These are phyloP conservation scores for Phyllosticta capitalensis DNA, from an alignment of 2,329 filamentous ascomycete species.

Conservation along the genomic window DNA sequence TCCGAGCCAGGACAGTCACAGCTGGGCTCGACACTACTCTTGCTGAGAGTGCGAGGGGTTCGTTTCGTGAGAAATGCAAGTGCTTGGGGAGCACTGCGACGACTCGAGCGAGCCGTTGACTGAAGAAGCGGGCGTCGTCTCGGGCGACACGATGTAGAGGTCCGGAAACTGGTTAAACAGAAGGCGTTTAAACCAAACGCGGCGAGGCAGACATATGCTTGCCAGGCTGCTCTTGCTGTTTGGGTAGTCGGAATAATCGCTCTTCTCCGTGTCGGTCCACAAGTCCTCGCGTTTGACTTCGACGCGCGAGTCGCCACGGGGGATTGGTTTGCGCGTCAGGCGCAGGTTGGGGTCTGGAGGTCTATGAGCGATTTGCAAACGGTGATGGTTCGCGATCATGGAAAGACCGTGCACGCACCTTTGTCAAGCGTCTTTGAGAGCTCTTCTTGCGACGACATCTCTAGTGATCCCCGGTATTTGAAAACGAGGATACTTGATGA, in stretches of 20 bases:
- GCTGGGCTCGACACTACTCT: not conserved
- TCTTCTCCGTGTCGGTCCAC: conserved; percentile 29
- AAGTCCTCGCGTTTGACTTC: conserved; percentile 39
- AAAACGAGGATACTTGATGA: conserved; percentile 36
- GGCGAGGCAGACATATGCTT: conserved; percentile 36
- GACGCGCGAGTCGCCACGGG: conserved; percentile 35
- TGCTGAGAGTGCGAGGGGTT: not conserved
- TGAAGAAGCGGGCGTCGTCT: conserved; percentile 26
- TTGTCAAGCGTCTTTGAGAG: conserved; percentile 31
- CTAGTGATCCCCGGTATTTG: conserved; percentile 34
- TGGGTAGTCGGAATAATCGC: conserved; percentile 16
- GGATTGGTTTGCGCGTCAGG: conserved; percentile 38
- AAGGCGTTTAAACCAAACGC: conserved; percentile 37
- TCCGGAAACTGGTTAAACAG: conserved; percentile 37
- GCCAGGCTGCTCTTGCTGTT: conserved; percentile 39
- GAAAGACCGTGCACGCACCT: conserved; percentile 18
- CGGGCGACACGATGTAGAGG: conserved; percentile 40
- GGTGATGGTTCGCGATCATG: not conserved
- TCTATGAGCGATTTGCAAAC: conserved; percentile 6
- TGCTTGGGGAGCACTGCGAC: conserved; percentile 27
- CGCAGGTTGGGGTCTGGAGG: conserved; percentile 33
- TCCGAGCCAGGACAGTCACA: not conserved
- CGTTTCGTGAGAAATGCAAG: not conserved
- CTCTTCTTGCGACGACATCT: conserved; percentile 35
- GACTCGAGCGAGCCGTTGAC: conserved; percentile 30